Percentiles rank a stretch among this genome's conserved stretches.
These are phyloP conservation scores for Fusarium duplospermum DNA, from an alignment of 2,329 filamentous ascomycete species.

Conservation along the genomic window DNA sequence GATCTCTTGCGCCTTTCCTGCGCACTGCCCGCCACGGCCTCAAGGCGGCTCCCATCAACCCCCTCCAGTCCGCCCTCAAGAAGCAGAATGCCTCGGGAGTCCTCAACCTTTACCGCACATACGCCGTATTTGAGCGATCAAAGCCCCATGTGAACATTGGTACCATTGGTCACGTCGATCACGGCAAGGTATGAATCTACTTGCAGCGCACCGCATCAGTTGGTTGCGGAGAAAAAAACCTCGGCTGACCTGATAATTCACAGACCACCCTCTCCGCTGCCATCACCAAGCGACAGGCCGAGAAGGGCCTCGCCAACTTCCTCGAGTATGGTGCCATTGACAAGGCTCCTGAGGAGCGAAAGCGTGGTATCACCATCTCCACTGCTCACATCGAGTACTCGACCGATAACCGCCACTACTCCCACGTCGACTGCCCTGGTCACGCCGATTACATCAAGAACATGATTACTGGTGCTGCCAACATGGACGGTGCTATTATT, in stretches of 20 bases:
- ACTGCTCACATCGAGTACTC: constrained; percentile 99
- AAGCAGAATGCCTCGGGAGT: constrained; percentile 72
- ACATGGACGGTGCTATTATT: constrained; percentile 99
- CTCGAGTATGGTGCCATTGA: constrained; percentile 98
- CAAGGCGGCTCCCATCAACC: constrained; percentile 76
- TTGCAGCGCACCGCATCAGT: constrained; percentile 1
- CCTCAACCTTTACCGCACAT: constrained; percentile 73
- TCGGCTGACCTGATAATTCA: constrained; percentile 29
- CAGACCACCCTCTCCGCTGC: constrained; percentile 98
- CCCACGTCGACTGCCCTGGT: constrained; percentile 99
- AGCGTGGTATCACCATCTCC: constrained; percentile 99
- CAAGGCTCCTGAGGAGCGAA: constrained; percentile 98
- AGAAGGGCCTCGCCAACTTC: constrained; percentile 93
- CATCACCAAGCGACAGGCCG: constrained; percentile 97
- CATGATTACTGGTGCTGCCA: constrained; percentile 99
- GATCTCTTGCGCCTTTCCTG: constrained; percentile 81
- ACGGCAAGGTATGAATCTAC: constrained; percentile 84
- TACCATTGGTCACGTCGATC: constrained; percentile 99
- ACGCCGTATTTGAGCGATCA: constrained; percentile 82
- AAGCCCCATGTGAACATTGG: constrained; percentile 99
- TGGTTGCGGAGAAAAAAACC: neutral
- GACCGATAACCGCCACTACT: constrained; percentile 95
- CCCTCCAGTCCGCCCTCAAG: constrained; percentile 77
- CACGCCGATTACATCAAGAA: constrained; percentile 99
- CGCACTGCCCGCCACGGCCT: constrained; percentile 84